These are phyloP conservation scores for Polysphondylium violaceum DNA, from an alignment of 78 protist species.

Conservation along the genomic window DNA sequence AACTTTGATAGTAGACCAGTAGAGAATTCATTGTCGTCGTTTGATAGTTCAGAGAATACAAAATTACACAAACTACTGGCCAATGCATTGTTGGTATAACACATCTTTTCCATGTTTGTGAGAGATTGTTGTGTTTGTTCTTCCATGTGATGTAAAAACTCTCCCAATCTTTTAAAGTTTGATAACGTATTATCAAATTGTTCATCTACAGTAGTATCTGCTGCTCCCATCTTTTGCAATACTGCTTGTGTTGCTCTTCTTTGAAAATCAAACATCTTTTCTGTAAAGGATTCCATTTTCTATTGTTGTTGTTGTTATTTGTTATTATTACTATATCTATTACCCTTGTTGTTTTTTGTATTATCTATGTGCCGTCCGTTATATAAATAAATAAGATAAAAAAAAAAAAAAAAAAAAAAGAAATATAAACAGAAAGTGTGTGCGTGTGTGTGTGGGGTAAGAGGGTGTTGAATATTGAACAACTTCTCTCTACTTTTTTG, in stretches of 20 bases:
- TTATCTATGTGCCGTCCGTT: no score
- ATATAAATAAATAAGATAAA: no score
- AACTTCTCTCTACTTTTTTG: no score
- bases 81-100: conserved; percentile 5
- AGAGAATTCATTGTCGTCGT: conserved; percentile 48
- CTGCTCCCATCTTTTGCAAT: conserved; percentile 70
- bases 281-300: conserved; percentile 71
- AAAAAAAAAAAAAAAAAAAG: no score
- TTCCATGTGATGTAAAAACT: conserved; percentile 47
- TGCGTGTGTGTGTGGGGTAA: no score
- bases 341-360: neutral
- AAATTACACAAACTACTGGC: conserved; percentile 53
- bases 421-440: no score
- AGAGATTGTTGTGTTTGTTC: conserved; percentile 18
- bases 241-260: conserved; percentile 77
- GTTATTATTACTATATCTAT: neutral
- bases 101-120: conserved; percentile 48
- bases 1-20: conserved; percentile 46
- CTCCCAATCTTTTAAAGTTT: conserved; percentile 58
- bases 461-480: no score
- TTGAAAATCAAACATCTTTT: conserved; percentile 72
- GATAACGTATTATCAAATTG: conserved; percentile 35
- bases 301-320: neutral
- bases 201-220: conserved; percentile 41
- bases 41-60: conserved; percentile 47